A percentile compares a stretch with the other conserved stretches of the same genome.
phyloP scores from a whole-genome alignment of 176 grass and related monocot species.

The Alopecurus myosuroides region DNA sequence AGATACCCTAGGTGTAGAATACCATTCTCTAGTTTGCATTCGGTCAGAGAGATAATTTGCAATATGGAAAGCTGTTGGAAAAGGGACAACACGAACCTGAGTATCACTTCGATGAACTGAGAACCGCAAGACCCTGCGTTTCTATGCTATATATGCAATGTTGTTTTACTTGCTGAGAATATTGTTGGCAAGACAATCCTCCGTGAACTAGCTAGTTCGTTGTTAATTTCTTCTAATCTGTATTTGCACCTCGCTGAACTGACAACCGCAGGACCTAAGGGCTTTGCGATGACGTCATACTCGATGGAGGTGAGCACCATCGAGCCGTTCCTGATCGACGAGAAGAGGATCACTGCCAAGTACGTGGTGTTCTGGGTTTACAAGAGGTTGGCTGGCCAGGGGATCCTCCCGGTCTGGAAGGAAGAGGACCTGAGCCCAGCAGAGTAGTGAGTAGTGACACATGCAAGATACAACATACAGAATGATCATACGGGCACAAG shows the following conservation, averaged over 20 bases:
- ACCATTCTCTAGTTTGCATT: neutral
- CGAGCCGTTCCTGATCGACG: constrained; percentile 87
- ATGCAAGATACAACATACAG: neutral
- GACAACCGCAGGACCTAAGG: constrained; percentile 85
- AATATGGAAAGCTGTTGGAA: neutral
- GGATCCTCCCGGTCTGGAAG: constrained; percentile 75
- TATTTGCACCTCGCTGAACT: no score
- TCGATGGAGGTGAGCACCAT: constrained; percentile 65
- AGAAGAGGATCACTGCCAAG: constrained; percentile 66
- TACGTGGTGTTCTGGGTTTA: constrained; percentile 87
- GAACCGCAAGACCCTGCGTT: no score
- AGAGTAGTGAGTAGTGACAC: neutral
- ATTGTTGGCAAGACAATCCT: no score
- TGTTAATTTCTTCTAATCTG: no score
- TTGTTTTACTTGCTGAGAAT: no score
- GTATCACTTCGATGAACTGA: neutral
- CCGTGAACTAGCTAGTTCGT: no score
- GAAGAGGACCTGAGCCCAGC: constrained; percentile 24
- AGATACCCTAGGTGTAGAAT: neutral
- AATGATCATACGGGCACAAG: neutral
- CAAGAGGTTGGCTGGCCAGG: constrained; percentile 91
- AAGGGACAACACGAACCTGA: neutral
- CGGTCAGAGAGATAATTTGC: neutral
- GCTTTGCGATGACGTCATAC: constrained; percentile 76
- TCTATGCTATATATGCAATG: no score